Base-by-base conservation (phyloP, 2,329 filamentous ascomycete species). In the Verticillium nubilum region DNA sequence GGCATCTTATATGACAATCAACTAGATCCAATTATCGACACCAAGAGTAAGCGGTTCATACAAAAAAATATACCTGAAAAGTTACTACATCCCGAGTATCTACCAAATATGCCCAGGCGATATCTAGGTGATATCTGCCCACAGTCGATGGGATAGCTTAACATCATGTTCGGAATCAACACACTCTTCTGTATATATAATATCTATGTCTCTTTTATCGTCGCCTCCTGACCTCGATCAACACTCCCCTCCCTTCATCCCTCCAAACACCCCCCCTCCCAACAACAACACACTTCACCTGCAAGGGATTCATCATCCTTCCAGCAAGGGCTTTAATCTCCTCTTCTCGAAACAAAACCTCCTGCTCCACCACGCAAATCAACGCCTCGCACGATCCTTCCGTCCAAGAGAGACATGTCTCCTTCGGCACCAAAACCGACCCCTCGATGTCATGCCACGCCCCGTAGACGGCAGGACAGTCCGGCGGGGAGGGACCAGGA, bases 231-330 rank as follows among this genome's bases (percentile, higher is more conserved):
- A 61, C 50, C 7, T 26, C 19, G 2, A 60, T 27, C 15, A 5
- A 52, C 19, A 61, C 7, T 4, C 26, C 25, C 3, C 13, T 13
- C 15, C 54, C 26, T n/a, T 57, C 58, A 10, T 61, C 27, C 50
- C 15, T 19, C 60, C 60, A 61, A 12, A 35, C 13, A 6, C 58
- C 60, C 6, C 52, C 58, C 28, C 42, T 54, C 9, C 58, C 60
- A 27, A 59, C 59, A 27, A 61, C 60, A 13, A 57, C 17, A 26
- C 60, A 61, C 13, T 54, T 61, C 10, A 55, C 57, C 37, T 61
- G 60, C 26, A 56, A 15, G 0, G 58, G 58, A 23, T 60, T 57
- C 60, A 61, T 61, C 60, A 61, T 59, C 5, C 60, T 54, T 19
- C 47, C 60, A 12, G 54, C 54, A n/a, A 37, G 47, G 9, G 17